A percentile compares a stretch with the other conserved stretches of the same genome.
Evolutionary conservation across 106 monocot species (phyloP).

Genomic region (Hemerocallis citrina): DNA sequence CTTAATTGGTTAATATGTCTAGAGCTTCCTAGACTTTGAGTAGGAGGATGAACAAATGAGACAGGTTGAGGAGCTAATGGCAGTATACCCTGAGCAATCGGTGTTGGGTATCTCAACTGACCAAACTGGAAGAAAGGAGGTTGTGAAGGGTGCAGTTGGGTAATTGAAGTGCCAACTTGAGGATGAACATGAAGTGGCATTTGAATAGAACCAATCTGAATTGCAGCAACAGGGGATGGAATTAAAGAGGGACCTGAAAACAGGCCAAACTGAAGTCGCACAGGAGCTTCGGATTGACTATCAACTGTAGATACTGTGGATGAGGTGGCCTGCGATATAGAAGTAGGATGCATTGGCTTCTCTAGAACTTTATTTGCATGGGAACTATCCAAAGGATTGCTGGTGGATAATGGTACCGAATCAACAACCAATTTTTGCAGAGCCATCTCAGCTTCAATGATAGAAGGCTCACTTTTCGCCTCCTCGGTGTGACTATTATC

Average conservation of each 20-base stretch:
- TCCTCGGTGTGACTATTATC: slow-evolving; percentile 10
- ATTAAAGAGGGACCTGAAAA: slow-evolving; percentile 92
- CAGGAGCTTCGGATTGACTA: slow-evolving; percentile 26
- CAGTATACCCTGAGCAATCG: slow-evolving; percentile 46
- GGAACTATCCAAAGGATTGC: slow-evolving; percentile 2
- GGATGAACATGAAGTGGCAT: slow-evolving; percentile 86
- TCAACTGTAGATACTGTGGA: slow-evolving; percentile 20
- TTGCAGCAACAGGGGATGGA: slow-evolving; percentile 87
- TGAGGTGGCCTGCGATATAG: slow-evolving; percentile 15
- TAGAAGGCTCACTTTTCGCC: slow-evolving; percentile 2
- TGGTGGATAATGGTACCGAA: slow-evolving; percentile 8
- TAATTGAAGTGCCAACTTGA: slow-evolving; percentile 30
- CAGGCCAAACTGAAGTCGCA: slow-evolving; percentile 84
- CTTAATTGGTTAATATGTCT: slow-evolving; percentile 18
- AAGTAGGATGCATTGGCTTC: slow-evolving; percentile 16
- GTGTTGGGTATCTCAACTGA: slow-evolving; percentile 47
- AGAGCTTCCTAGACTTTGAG: slow-evolving; percentile 27
- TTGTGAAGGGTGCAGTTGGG: slow-evolving; percentile 55
- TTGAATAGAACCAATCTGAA: slow-evolving; percentile 98
- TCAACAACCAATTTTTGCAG: slow-evolving; percentile 42
- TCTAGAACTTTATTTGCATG: slow-evolving; percentile 7
- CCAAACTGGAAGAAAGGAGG: slow-evolving; percentile 74
- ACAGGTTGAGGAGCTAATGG: slow-evolving; percentile 46
- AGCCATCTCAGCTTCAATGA: slow-evolving; percentile 46
- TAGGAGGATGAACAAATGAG: slow-evolving; percentile 45